These are phyloP conservation scores for Penicillium subrubescens DNA, from an alignment of 495 filamentous ascomycete species.

Conservation along the genomic window DNA sequence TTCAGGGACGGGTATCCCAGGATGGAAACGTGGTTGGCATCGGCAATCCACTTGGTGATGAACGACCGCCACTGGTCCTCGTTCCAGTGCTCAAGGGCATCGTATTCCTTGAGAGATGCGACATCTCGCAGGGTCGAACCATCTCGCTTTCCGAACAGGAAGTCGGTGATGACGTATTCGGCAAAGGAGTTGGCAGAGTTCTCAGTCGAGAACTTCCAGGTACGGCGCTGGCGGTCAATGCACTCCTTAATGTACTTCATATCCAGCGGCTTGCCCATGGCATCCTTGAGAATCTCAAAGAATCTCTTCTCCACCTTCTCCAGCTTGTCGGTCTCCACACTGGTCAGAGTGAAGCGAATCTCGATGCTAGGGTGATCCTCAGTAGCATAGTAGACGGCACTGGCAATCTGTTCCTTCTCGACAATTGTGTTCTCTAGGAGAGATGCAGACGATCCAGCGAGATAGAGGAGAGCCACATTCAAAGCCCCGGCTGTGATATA, in stretches of 20 bases:
- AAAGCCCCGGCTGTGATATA: conserved; percentile 60
- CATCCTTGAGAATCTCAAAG: conserved; percentile 78
- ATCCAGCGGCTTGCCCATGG: conserved; percentile 76
- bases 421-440: conserved; percentile 90
- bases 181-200: conserved; percentile 73
- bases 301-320: conserved; percentile 81
- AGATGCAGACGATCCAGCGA: conserved; percentile 89
- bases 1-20: conserved; percentile 78
- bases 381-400: conserved; percentile 72
- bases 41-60: conserved; percentile 79
- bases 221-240: conserved; percentile 72
- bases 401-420: conserved; percentile 89
- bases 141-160: conserved; percentile 84
- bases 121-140: conserved; percentile 77
- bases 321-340: conserved; percentile 85
- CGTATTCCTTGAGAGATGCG: conserved; percentile 69
- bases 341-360: conserved; percentile 78
- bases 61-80: conserved; percentile 83
- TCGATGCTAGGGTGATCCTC: conserved; percentile 79
- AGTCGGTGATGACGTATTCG: conserved; percentile 82
- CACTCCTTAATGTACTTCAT: conserved; percentile 89
- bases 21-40: conserved; percentile 83
- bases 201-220: conserved; percentile 79
- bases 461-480: conserved; percentile 75
- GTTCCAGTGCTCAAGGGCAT: conserved; percentile 74